Evolutionary conservation across 2,329 filamentous ascomycete genomes (phyloP).

Genomic region (Triangularia verruculosa): DNA sequence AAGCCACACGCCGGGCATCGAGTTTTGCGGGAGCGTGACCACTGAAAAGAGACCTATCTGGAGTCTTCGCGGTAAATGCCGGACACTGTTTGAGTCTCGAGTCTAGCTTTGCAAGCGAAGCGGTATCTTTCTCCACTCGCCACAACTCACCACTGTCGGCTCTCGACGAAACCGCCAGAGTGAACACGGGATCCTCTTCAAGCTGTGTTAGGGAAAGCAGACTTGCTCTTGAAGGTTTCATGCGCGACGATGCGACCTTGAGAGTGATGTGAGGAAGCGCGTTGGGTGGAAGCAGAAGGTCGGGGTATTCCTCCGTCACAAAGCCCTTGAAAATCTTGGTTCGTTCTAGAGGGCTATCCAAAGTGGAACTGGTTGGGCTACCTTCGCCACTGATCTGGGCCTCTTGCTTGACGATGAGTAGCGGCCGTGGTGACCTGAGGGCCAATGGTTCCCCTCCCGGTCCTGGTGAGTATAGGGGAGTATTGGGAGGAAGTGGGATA

Average conservation of each 20-base stretch:
- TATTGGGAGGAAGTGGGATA: conserved; percentile 68
- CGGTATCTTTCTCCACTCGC: conserved; percentile 89
- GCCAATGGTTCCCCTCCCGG: conserved; percentile 38
- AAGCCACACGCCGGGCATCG: conserved; percentile 75
- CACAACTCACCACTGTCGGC: conserved; percentile 77
- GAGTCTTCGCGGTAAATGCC: conserved; percentile 71
- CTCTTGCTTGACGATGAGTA: conserved; percentile 39
- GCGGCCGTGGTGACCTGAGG: conserved; percentile 41
- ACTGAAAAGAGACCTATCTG: conserved; percentile 81
- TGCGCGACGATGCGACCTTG: conserved; percentile 87
- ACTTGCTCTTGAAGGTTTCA: conserved; percentile 87
- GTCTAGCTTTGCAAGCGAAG: conserved; percentile 78
- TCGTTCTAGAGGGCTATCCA: conserved; percentile 42
- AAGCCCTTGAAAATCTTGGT: conserved; percentile 70
- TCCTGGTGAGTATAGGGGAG: conserved; percentile 61
- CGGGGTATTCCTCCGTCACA: conserved; percentile 81
- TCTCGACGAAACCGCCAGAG: conserved; percentile 78
- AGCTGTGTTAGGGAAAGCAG: conserved; percentile 74
- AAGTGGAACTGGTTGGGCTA: conserved; percentile 34
- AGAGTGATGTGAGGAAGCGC: conserved; percentile 82
- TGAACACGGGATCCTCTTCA: conserved; percentile 93
- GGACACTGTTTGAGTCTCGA: conserved; percentile 71
- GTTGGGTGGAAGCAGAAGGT: conserved; percentile 81
- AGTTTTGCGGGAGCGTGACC: conserved; percentile 93
- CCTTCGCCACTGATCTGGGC: conserved; percentile 27